Conservation (phyloP, 345 rosid genomes). For the Luvunga scandens region DNA sequence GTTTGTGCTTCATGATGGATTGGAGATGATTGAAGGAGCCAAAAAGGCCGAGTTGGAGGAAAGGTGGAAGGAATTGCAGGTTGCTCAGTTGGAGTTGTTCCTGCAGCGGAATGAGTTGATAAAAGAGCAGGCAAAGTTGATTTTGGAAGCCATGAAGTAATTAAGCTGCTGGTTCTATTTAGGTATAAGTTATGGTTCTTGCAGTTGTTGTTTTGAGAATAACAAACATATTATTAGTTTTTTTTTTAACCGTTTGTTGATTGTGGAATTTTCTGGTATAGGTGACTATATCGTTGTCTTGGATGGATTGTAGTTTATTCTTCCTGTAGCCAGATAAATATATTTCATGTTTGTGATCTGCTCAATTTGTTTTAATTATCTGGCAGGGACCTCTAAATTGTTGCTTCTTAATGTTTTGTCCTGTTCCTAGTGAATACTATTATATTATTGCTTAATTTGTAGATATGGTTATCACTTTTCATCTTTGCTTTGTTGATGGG, state of each 20-base stretch:
- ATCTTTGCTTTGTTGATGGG: background rate
- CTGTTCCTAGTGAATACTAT: background rate
- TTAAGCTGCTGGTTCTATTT: background rate
- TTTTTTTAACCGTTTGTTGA: background rate
- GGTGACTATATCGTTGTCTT: background rate
- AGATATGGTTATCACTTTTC: background rate
- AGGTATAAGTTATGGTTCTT: background rate
- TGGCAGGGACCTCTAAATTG: background rate
- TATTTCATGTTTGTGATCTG: background rate
- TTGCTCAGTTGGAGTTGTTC: conserved; percentile 29
- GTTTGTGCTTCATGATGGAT: conserved; percentile 13
- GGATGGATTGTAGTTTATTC: background rate
- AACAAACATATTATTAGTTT: background rate
- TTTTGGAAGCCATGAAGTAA: conserved; percentile 24
- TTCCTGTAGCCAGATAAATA: background rate
- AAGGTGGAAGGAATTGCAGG: conserved; percentile 34
- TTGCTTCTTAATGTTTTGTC: background rate
- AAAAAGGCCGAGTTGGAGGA: conserved; percentile 36
- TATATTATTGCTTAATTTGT: background rate
- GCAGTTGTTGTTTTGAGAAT: background rate
- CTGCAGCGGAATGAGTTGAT: conserved; percentile 31
- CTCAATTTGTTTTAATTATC: background rate
- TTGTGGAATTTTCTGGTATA: background rate
- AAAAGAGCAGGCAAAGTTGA: conserved; percentile 26
- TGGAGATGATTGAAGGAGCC: conserved; percentile 27